Base-by-base conservation (phyloP, 176 grass and related monocot genomes). In the Lolium multiflorum region DNA sequence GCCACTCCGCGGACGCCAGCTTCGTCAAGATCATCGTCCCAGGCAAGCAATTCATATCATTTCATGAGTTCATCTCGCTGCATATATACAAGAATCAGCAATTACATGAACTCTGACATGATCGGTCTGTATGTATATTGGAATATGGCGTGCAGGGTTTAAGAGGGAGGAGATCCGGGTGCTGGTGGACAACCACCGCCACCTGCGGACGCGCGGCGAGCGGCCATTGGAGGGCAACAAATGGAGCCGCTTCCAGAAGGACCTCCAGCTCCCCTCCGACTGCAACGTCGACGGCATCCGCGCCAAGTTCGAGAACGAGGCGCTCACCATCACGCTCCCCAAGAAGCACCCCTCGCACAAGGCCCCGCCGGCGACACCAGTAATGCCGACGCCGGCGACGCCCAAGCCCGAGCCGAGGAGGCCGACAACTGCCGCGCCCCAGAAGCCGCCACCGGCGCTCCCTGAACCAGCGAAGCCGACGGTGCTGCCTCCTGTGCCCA, bases 261-360 rank as follows among this genome's bases (percentile, higher is more conserved):
- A 92, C 44, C 80, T 88, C 26, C n/a, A 37, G 51, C 79, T 94
- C 77, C 82, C 90, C 2, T 61, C 28, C 12, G 84, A 88, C 84
- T 92, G 82, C 88, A 83, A 78, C 78, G 11, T 63, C 11, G 81
- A 85, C 24, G 88, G 54, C 43, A 88, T 94, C 87, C 88, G 89
- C 43, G 97, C 94, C 84, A 94, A 91, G 85, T 96, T 98, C 71
- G 90, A 99, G 59, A 87, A 82, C 26, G 90, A 87, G 46, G 74
- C 52, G 5, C 90, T 98, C 82, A 50, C 84, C 55, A 81, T 98
- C 78, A 81, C 57, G 21, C 57, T 98, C 11, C 97, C 94, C 9
- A 98, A 94, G 85, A 61, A 78, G 44, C 13, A 3, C 14, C 38
- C 74, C 35, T 59, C 57, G 52, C 78, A 70, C 14, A 46, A 76